Evolutionary conservation across 2,329 filamentous ascomycete species (phyloP), one percentile per base, ranked within the genome.

Genomic region (Thyridium curvatum): DNA sequence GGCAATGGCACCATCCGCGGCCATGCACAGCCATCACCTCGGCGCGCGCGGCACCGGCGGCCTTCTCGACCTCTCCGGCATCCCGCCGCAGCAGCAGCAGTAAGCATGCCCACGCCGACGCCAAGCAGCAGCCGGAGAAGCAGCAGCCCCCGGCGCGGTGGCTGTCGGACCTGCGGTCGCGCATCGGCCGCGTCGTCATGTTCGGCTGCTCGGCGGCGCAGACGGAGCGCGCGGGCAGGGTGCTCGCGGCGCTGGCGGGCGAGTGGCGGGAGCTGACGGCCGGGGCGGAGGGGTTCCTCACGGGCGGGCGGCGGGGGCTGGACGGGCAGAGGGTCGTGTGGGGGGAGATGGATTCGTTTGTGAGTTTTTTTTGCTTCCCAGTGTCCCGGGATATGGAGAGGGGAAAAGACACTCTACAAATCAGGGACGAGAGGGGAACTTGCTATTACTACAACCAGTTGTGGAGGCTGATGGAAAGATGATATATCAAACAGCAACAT

Each of bases 271-370:
- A 78, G 47, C 62, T 93, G 41, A 62, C 85, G 21, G 84, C 82
- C 0, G 86, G 85, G 1, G 79, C 79, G 41, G 84, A 91, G 52
- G 86, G 87, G 0, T 94, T 80, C 56, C 59, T 93, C 46, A 85
- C 81, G 0, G 73, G 69, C 10, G 67, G 71, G 42, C 71, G 74
- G 48, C 69, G 78, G 37, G 76, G 85, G 1, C 55, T 91, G 28
- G 76, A 78, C 46, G 66, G 72, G 38, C 80, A 86, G 43, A 69
- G 72, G 46, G 82, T 94, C 17, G 79, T 78, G 0, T 94, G 86
- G 87, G 89, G 88, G 21, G 88, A 95, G 58, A 87, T 89, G 84
- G 86, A 87, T 64, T 61, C 66, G 48, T 58, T 63, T 47, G 58
- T 62, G 52, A 36, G 62, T 56, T 35, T 18, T 40, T 30, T 17